A percentile compares a stretch with the other conserved stretches of the same genome.
Evolutionary conservation across 1,284 basidiomycete species (phyloP).

Genomic region (Jaminaea rosea): DNA sequence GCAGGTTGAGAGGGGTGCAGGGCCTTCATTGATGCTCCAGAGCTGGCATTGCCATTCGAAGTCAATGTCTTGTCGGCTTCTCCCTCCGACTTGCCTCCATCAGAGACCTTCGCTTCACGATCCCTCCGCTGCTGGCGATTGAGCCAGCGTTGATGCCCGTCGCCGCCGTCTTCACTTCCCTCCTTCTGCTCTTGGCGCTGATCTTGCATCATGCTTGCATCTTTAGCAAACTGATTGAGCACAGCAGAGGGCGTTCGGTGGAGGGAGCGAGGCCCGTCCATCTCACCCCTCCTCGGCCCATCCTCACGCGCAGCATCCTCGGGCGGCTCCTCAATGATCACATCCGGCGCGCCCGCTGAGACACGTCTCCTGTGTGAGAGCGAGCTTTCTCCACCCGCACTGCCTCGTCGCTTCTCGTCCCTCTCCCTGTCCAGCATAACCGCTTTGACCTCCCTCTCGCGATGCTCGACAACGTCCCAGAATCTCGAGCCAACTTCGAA

Average conservation of each 20-base stretch:
- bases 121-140: no score
- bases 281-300: no score
- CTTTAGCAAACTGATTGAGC: background rate
- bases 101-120: background rate
- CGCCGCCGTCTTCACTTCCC: background rate
- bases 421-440: background rate
- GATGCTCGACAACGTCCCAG: slow-evolving; percentile 24
- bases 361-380: no score
- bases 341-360: no score
- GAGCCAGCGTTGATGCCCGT: background rate
- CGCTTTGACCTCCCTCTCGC: slow-evolving; percentile 8
- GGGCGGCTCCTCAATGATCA: background rate
- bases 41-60: background rate
- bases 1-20: background rate
- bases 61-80: no score
- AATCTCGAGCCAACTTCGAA: slow-evolving; percentile 38
- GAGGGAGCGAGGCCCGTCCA: no score
- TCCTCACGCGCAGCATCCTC: no score
- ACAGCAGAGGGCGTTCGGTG: background rate
- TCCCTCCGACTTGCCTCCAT: background rate
- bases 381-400: slow-evolving; percentile 1
- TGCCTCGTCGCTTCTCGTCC: background rate
- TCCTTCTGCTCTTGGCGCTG: background rate
- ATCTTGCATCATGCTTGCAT: no score
- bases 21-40: background rate